A percentile compares a stretch with the other conserved stretches of the same genome.
Evolutionary conservation across 2,329 filamentous ascomycete species (phyloP).

Genomic region (Aureobasidium zeae): DNA sequence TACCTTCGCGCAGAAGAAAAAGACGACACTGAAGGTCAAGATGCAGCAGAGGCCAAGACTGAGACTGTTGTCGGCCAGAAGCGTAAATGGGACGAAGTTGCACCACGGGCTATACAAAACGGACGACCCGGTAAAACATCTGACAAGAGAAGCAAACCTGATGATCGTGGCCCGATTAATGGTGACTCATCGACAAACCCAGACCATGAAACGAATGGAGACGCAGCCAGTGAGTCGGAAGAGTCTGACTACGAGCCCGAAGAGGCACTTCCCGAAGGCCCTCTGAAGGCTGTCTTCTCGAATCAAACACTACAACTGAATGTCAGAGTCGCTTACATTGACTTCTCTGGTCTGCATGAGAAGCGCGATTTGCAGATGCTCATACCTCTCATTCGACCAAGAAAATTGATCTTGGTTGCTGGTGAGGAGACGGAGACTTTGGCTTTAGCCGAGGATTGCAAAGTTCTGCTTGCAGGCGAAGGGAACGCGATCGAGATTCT

Average conservation of each 20-base stretch:
- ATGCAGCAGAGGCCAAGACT: conserved; percentile 44
- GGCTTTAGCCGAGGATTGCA: conserved; percentile 69
- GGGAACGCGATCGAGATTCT: conserved; percentile 54
- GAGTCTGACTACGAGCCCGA: conserved; percentile 44
- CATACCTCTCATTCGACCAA: conserved; percentile 84
- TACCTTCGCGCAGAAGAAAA: conserved; percentile 88
- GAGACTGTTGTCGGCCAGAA: conserved; percentile 66
- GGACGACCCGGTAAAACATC: conserved; percentile 18
- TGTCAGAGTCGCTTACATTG: conserved; percentile 74
- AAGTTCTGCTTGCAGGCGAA: conserved; percentile 50
- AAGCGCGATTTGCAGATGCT: conserved; percentile 90
- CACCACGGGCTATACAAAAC: conserved; percentile 22
- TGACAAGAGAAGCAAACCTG: conserved; percentile 34
- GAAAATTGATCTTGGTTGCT: conserved; percentile 87
- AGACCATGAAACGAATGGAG: conserved; percentile 20
- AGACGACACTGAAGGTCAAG: conserved; percentile 61
- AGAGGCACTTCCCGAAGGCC: conserved; percentile 48
- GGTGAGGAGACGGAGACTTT: conserved; percentile 71
- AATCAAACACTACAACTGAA: conserved; percentile 57
- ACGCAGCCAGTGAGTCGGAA: conserved; percentile 39
- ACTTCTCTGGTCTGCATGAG: conserved; percentile 88
- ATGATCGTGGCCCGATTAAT: conserved; percentile 23
- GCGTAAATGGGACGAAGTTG: conserved; percentile 78
- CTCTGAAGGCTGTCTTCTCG: conserved; percentile 63
- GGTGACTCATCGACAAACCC: conserved; percentile 19